Conservation (phyloP, 371 early-diverging fungal genomes). For the Entomophthora muscae region DNA sequence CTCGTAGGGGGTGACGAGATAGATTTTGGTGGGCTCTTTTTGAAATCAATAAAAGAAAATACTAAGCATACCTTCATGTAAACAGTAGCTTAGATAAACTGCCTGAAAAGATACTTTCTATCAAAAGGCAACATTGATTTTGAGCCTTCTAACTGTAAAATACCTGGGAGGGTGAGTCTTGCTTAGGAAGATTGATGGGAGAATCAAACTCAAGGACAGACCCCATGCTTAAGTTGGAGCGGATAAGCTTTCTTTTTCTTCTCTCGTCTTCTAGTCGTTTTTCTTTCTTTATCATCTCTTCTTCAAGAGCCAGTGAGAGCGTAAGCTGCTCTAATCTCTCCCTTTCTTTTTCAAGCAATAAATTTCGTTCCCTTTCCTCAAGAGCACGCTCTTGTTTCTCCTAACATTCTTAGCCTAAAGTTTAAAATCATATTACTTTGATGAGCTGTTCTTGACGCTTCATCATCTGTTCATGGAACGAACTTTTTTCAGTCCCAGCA, state of each 20-base stretch:
- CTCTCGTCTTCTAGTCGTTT: conserved; percentile 6
- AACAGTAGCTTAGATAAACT: not conserved
- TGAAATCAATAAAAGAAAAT: not conserved
- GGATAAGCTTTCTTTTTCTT: not conserved
- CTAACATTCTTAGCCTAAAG: not conserved
- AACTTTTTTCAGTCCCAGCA: conserved; percentile 10
- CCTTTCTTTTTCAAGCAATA: not conserved
- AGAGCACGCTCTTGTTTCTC: not conserved
- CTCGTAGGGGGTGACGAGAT: conserved; percentile 1
- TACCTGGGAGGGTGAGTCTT: not conserved
- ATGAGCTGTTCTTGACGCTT: conserved; percentile 33
- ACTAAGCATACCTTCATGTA: conserved; percentile 1
- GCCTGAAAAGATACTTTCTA: not conserved
- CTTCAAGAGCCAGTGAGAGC: not conserved
- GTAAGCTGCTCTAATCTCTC: not conserved
- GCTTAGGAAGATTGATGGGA: not conserved
- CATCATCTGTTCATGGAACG: conserved; percentile 37
- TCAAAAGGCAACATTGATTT: not conserved
- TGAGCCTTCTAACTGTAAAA: not conserved
- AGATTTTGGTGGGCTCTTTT: not conserved
- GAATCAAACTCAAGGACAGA: conserved; percentile 6
- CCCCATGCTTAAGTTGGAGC: not conserved
- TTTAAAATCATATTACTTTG: conserved; percentile 14
- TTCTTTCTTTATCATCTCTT: conserved; percentile 12
- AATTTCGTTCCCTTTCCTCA: not conserved